Conservation (phyloP, 352 stramenopile genomes). For the Pythium plurisporium region DNA sequence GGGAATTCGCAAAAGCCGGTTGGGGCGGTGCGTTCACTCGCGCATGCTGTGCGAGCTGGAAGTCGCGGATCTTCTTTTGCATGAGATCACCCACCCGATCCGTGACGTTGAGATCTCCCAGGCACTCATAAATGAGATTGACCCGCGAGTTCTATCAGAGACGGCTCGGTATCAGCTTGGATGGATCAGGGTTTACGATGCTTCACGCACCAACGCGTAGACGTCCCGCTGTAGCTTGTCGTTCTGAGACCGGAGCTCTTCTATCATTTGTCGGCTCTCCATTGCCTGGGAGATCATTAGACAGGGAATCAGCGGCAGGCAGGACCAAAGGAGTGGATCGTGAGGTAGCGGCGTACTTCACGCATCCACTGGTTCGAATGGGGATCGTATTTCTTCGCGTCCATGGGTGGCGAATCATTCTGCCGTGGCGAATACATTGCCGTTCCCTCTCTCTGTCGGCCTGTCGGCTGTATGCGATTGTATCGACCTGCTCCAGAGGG, state of each 20-base stretch:
- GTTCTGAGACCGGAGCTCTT: constrained; percentile 50
- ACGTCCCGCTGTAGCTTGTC: constrained; percentile 58
- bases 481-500: too few relatives aligned
- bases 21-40: constrained; percentile 22
- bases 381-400: constrained; percentile 48
- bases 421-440: constrained; percentile 32
- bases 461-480: too few relatives aligned
- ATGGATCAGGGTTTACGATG: not conserved
- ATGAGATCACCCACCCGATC: constrained; percentile 59
- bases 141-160: constrained; percentile 48
- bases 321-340: not conserved
- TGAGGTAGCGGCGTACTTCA: constrained; percentile 37
- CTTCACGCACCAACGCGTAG: constrained; percentile 36
- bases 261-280: constrained; percentile 44
- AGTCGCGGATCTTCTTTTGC: constrained; percentile 51
- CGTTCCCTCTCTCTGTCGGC: too few relatives aligned
- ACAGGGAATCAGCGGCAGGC: not conserved
- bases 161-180: not conserved
- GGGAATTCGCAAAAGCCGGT: constrained; percentile 11
- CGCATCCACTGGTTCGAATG: constrained; percentile 60
- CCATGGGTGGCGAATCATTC: constrained; percentile 21
- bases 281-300: constrained; percentile 27
- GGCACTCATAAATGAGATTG: constrained; percentile 58
- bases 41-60: constrained; percentile 38
- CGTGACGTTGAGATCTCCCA: constrained; percentile 42